Evolutionary conservation across 1,139 yeast genomes (phyloP).

Genomic region (Hansenula sp.): DNA sequence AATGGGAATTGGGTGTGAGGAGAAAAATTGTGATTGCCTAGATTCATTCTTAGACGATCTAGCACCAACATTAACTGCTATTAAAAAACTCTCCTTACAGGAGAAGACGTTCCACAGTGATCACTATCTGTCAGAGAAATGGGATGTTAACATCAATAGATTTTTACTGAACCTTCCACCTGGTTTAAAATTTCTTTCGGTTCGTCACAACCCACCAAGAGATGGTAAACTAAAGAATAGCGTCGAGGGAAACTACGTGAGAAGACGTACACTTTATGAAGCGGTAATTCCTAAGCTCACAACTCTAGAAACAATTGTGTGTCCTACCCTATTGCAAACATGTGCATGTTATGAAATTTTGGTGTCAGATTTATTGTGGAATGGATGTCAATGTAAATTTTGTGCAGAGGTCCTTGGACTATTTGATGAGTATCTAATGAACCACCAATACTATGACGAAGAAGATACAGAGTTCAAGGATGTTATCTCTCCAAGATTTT

Average conservation of each 20-base stretch:
- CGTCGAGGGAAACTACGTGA: conserved; percentile 65
- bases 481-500: conserved; percentile 52
- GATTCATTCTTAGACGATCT: conserved; percentile 33
- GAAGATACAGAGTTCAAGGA: conserved; percentile 48
- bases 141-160: conserved; percentile 48
- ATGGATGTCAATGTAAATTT: conserved; percentile 63
- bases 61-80: conserved; percentile 23
- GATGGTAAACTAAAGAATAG: conserved; percentile 51
- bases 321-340: conserved; percentile 57
- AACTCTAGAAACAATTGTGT: conserved; percentile 38
- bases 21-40: conserved; percentile 41
- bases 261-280: conserved; percentile 50
- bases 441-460: conserved; percentile 54
- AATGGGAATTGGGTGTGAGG: conserved; percentile 42
- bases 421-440: conserved; percentile 56
- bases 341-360: conserved; percentile 66
- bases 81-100: conserved; percentile 40
- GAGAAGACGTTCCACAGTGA: conserved; percentile 42
- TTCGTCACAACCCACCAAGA: conserved; percentile 49
- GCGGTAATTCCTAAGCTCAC: conserved; percentile 42
- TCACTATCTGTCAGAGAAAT: conserved; percentile 51
- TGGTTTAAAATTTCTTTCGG: conserved; percentile 35
- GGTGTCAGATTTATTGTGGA: conserved; percentile 69
- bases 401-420: conserved; percentile 45
- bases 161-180: conserved; percentile 38